Evolutionary conservation across 2,329 filamentous ascomycete genomes (phyloP).

Genomic region (Fusarium hainanense): DNA sequence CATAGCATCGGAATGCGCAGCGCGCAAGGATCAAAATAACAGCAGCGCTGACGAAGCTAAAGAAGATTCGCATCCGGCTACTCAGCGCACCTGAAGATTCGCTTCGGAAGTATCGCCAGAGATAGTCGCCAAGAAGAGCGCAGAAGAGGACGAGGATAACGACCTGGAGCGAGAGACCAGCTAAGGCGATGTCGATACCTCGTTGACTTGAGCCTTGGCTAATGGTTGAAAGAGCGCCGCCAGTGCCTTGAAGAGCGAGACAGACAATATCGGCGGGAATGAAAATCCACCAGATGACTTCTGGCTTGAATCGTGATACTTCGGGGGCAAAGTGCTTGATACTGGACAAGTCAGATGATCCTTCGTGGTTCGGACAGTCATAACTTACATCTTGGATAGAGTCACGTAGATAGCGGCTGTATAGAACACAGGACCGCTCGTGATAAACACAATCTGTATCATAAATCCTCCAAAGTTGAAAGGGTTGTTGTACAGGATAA

Average conservation of each 20-base stretch:
- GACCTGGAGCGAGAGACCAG: constrained; percentile 69
- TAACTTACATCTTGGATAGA: constrained; percentile 54
- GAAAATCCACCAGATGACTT: constrained; percentile 58
- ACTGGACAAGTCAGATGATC: constrained; percentile 32
- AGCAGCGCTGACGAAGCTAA: constrained; percentile 62
- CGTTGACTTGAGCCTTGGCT: constrained; percentile 58
- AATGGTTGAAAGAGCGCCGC: constrained; percentile 62
- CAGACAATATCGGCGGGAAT: constrained; percentile 66
- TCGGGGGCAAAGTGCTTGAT: constrained; percentile 54
- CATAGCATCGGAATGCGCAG: constrained; percentile 72
- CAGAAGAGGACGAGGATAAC: constrained; percentile 65
- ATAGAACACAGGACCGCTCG: constrained; percentile 57
- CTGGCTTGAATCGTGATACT: constrained; percentile 56
- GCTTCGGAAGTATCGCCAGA: constrained; percentile 53
- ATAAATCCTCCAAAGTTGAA: constrained; percentile 69
- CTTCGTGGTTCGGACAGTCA: accelerated
- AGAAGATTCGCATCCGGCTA: constrained; percentile 55
- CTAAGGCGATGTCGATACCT: constrained; percentile 53
- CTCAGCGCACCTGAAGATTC: constrained; percentile 31
- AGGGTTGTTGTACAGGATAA: constrained; percentile 66
- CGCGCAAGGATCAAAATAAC: constrained; percentile 70
- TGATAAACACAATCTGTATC: constrained; percentile 66
- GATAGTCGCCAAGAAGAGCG: constrained; percentile 59
- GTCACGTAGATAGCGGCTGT: constrained; percentile 73
- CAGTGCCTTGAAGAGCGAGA: constrained; percentile 65